A percentile compares a stretch with the other conserved stretches of the same genome.
Conservation (phyloP, 352 stramenopile species). For the Pilasporangium apinafurcum region DNA sequence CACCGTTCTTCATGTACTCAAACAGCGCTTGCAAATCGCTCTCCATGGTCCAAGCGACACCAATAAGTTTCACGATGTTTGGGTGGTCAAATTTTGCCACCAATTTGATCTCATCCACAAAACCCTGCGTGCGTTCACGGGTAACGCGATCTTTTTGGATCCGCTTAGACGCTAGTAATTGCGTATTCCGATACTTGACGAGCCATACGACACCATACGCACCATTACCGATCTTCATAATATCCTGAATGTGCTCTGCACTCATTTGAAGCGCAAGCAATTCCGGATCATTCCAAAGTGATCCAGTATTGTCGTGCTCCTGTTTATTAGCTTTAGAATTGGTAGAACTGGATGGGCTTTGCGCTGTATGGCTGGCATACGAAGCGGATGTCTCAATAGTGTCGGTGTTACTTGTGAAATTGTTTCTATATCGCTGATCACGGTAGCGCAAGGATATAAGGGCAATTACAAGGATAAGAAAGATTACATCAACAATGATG, state of each 20-base stretch:
- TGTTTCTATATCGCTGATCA: too few relatives aligned
- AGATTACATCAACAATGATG: too few relatives aligned
- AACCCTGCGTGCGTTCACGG: constrained; percentile 3
- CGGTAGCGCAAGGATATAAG: too few relatives aligned
- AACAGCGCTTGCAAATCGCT: constrained; percentile 8
- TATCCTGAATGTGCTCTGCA: constrained; percentile 32
- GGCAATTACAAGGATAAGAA: too few relatives aligned
- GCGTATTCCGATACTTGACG: constrained; percentile 22
- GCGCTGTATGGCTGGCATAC: too few relatives aligned
- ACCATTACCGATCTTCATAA: constrained; percentile 32
- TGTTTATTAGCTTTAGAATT: too few relatives aligned
- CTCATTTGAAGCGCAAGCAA: constrained; percentile 30
- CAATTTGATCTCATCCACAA: constrained; percentile 12
- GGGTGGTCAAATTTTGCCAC: constrained; percentile 6
- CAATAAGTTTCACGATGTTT: constrained; percentile 10
- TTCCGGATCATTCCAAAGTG: constrained; percentile 31
- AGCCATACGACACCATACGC: constrained; percentile 31
- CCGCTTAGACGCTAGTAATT: constrained; percentile 25
- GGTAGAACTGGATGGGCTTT: too few relatives aligned
- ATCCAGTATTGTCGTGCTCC: too few relatives aligned
- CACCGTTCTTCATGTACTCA: constrained; percentile 6
- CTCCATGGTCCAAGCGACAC: constrained; percentile 7
- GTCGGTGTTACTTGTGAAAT: too few relatives aligned
- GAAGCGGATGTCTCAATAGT: too few relatives aligned
- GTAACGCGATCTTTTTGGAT: neutral